Evolutionary conservation across 2,329 filamentous ascomycete genomes (phyloP), one percentile per base, ranked within the genome.

Genomic region (Trichophyton simii): DNA sequence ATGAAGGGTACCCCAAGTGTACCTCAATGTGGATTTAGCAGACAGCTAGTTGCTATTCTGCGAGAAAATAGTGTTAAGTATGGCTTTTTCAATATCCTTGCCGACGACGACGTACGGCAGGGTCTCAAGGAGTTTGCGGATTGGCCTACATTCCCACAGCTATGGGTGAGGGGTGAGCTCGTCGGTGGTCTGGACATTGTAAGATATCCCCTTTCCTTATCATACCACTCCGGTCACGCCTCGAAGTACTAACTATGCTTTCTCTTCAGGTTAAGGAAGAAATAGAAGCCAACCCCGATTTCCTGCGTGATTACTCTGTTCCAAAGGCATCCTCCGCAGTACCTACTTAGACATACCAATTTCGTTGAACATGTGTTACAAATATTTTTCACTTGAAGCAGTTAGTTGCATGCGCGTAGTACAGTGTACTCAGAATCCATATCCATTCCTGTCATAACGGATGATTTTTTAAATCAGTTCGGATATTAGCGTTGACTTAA

Each of bases 31-130:
- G 91, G 94, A 1, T 99, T 99, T 77, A 95, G 89, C 67, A 81
- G 92, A 67, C 91, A 96, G 77, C 78, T 96, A 52, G 94, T 99
- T 50, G 85, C 80, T 28, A 83, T 99, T 55, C 77, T 99, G 68
- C 83, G 94, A 59, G 92, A 97, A 76, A 87, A 90, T 71, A 87
- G 87, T 58, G 88, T 99, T 63, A 90, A 95, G 73, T 99, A 97
- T 73, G 94, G 94, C 20, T 99, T 99, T 80, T 99, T 99, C 80
- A 97, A 99, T 73, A 99, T 99, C 66, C 77, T 99, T 68, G 94
- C 94, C 65, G 94, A 99, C 72, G 92, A 99, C 70, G 92, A 97
- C 74, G 94, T 99, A 57, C 83, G 94, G 64, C 92, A 97, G 77
- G 94, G 94, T 0, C 77, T 99, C 70, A 99, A 99, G 81, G 89